Evolutionary conservation across 129 eudicot species (phyloP).

Genomic region (Erigeron canadensis): DNA sequence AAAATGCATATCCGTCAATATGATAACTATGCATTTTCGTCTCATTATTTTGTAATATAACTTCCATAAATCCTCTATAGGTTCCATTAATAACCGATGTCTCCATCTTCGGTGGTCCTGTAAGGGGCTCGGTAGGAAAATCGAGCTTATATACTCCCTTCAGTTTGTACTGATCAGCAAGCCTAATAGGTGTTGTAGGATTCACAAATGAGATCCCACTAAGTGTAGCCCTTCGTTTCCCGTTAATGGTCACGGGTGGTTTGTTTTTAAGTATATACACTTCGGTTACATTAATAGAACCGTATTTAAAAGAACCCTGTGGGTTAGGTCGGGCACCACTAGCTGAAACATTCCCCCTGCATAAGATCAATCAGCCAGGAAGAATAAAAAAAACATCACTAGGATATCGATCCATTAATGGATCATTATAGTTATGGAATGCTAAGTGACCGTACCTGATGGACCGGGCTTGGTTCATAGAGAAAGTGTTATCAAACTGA

Average conservation of each 20-base stretch:
- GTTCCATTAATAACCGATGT: constrained; percentile 85
- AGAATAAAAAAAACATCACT: too few species aligned
- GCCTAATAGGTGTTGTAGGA: constrained; percentile 83
- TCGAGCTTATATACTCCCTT: constrained; percentile 73
- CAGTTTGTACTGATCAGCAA: constrained; percentile 68
- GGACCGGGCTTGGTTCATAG: constrained; percentile 96
- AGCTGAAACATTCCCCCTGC: constrained; percentile 91
- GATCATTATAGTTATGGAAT: background rate
- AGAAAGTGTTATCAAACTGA: constrained; percentile 76
- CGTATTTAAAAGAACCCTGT: constrained; percentile 87
- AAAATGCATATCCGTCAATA: constrained; percentile 78
- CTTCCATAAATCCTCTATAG: constrained; percentile 88
- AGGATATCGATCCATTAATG: too few species aligned
- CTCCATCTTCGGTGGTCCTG: constrained; percentile 71
- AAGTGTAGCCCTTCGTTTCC: constrained; percentile 60
- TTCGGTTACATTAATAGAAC: constrained; percentile 85
- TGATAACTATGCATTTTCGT: constrained; percentile 85
- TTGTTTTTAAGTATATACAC: constrained; percentile 61
- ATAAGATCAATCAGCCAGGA: background rate
- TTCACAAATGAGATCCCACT: constrained; percentile 88
- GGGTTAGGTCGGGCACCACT: constrained; percentile 99
- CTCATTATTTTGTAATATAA: constrained; percentile 80
- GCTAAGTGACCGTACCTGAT: constrained; percentile 54
- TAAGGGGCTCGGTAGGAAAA: constrained; percentile 69
- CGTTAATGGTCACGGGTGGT: constrained; percentile 66